Evolutionary conservation across 106 monocot genomes (phyloP).

Genomic region (Acorus gramineus): DNA sequence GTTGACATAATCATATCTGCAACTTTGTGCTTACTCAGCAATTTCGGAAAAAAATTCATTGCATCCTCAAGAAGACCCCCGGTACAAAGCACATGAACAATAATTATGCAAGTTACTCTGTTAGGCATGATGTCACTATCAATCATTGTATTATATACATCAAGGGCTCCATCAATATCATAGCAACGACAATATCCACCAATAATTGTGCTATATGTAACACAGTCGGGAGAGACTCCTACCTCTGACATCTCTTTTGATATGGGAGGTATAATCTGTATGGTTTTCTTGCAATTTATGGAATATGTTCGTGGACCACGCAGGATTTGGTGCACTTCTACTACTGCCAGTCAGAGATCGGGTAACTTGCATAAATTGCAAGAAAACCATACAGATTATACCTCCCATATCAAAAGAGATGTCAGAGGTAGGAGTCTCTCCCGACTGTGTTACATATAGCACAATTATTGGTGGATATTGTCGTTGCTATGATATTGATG

Average conservation of each 20-base stretch:
- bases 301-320: too few species aligned
- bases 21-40: conserved; percentile 30
- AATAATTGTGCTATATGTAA: conserved; percentile 57
- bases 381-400: too few species aligned
- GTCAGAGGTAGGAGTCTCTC: conserved; percentile 33
- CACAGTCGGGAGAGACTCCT: conserved; percentile 38
- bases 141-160: conserved; percentile 50
- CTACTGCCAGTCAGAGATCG: conserved; percentile 50
- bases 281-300: too few species aligned
- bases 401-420: conserved; percentile 46
- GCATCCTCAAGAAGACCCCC: conserved; percentile 44
- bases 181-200: conserved; percentile 38
- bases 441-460: conserved; percentile 51
- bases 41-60: conserved; percentile 32
- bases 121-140: conserved; percentile 45
- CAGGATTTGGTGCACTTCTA: conserved; percentile 30
- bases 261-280: too few species aligned
- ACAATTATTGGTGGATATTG: conserved; percentile 53
- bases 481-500: conserved; percentile 27
- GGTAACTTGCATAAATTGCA: too few species aligned
- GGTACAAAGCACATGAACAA: conserved; percentile 50
- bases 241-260: conserved; percentile 35
- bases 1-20: conserved; percentile 53
- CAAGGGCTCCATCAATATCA: conserved; percentile 43
- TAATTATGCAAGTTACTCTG: conserved; percentile 46